These are phyloP conservation scores for Primulina tabacum DNA, from an alignment of 257 asterid genomes.

Conservation along the genomic window DNA sequence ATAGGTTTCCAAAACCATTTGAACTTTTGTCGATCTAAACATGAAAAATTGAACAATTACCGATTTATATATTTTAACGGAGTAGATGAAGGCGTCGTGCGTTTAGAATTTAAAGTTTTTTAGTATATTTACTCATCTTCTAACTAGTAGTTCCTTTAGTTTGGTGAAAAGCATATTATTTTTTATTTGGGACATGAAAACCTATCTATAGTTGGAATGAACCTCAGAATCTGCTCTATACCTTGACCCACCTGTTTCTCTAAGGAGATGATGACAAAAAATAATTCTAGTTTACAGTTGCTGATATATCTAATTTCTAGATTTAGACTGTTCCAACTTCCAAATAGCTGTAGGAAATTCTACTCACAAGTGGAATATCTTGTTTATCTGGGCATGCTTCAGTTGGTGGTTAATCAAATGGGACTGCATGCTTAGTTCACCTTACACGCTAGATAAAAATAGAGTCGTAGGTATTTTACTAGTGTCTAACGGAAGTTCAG, in stretches of 20 bases:
- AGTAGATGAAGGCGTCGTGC: not conserved
- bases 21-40: not conserved
- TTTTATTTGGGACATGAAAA: not conserved
- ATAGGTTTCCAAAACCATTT: not conserved
- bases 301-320: not conserved
- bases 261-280: not conserved
- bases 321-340: not conserved
- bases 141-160: not conserved
- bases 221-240: constrained; percentile 13
- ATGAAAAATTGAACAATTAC: not conserved
- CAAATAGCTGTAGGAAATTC: not conserved
- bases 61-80: constrained; percentile 4
- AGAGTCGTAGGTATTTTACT: not conserved
- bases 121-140: not conserved
- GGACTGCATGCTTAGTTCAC: not conserved
- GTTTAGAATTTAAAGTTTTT: not conserved
- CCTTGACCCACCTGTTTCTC: not conserved
- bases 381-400: not conserved
- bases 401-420: not conserved
- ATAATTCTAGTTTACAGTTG: not conserved
- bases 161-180: not conserved
- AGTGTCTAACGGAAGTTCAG: not conserved
- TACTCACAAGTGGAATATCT: not conserved
- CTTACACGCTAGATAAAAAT: not conserved
- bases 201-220: not conserved